phyloP scores from a whole-genome alignment of 768 basidiomycete genomes.

The Trametes elegans region DNA sequence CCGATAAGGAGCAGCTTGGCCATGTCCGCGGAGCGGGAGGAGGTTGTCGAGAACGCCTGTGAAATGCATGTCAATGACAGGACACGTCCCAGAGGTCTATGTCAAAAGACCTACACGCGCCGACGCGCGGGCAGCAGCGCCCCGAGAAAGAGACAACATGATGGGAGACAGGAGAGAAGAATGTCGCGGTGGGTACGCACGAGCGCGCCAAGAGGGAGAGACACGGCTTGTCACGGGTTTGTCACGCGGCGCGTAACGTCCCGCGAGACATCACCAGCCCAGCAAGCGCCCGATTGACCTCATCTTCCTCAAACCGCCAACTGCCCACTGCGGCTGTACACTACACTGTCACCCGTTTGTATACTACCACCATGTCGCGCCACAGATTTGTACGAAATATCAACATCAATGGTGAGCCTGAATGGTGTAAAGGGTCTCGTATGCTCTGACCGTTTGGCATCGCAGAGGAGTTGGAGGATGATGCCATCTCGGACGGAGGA shows the following conservation, averaged over 20 bases:
- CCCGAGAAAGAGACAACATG: conserved; percentile 56
- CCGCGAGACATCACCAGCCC: not conserved
- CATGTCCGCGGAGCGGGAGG: conserved; percentile 55
- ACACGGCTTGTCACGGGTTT: not conserved
- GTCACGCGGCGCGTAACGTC: conserved; percentile 4
- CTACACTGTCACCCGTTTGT: conserved; percentile 8
- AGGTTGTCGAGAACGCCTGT: conserved; percentile 66
- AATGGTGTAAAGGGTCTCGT: not conserved
- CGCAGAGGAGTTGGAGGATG: conserved; percentile 84
- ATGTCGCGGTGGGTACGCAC: not conserved
- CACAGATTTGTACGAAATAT: conserved; percentile 89
- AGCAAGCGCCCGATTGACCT: conserved; percentile 9
- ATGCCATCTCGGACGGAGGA: conserved; percentile 72
- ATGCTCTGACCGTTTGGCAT: not conserved
- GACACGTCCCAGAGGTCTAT: not conserved
- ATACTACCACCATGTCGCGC: conserved; percentile 67
- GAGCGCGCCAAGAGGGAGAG: not conserved
- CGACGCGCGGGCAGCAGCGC: conserved; percentile 38
- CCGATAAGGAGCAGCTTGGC: conserved; percentile 80
- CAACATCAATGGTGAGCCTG: conserved; percentile 61
- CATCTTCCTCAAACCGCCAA: not conserved
- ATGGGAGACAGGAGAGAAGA: conserved; percentile 6
- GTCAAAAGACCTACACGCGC: conserved; percentile 45
- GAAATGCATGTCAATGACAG: not conserved
- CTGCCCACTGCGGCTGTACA: conserved; percentile 11